Evolutionary conservation across 352 stramenopile species (phyloP).

Genomic region (Pythium guiyangense): DNA sequence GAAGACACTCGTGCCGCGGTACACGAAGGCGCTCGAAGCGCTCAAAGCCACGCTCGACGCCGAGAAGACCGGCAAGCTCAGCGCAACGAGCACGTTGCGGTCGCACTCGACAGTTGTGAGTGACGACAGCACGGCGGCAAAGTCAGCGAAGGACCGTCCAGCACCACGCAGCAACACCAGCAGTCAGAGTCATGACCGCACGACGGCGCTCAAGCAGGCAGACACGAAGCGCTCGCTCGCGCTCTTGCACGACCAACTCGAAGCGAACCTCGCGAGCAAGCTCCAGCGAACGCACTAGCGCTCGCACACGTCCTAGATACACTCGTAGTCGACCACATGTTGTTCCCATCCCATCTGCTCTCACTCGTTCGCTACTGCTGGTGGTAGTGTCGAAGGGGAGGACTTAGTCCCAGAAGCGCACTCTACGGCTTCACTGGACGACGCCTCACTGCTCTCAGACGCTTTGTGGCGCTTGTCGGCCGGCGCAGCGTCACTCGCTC

Average conservation of each 20-base stretch:
- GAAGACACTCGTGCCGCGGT: conserved; percentile 76
- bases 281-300: conserved; percentile 37
- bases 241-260: conserved; percentile 51
- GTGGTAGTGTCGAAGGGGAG: too few species aligned
- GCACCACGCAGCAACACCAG: background rate
- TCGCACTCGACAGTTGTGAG: background rate
- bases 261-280: conserved; percentile 44
- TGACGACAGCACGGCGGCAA: background rate
- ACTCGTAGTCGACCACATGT: background rate
- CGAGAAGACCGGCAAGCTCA: conserved; percentile 64
- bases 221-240: conserved; percentile 63
- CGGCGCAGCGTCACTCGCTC: background rate
- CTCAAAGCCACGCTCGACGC: conserved; percentile 79
- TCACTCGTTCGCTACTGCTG: too few species aligned
- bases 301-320: background rate
- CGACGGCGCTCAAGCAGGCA: conserved; percentile 23
- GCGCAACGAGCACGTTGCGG: conserved; percentile 38
- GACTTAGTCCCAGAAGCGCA: too few species aligned
- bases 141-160: background rate
- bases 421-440: too few species aligned
- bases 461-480: background rate
- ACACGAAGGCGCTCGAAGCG: conserved; percentile 60
- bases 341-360: background rate
- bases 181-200: conserved; percentile 12
- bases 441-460: too few species aligned